These are phyloP conservation scores for Sugiyamaella castrensis DNA, from an alignment of 1,139 yeast genomes.

Conservation along the genomic window DNA sequence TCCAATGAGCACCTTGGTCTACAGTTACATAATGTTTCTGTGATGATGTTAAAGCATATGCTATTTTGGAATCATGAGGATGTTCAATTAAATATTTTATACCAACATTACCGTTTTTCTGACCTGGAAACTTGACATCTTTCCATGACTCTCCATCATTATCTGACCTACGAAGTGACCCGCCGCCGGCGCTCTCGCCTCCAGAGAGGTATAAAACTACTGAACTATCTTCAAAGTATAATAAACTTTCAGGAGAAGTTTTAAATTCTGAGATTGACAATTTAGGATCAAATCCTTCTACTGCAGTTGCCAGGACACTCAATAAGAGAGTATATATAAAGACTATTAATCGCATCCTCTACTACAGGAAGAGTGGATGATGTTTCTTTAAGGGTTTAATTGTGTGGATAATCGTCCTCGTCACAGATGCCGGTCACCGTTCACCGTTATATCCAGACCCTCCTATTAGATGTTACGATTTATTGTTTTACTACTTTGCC, in stretches of 20 bases:
- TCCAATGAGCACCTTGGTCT: constrained; percentile 62
- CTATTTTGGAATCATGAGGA: constrained; percentile 47
- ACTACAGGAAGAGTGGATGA: too few species aligned
- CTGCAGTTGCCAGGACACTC: too few species aligned
- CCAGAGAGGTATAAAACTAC: constrained; percentile 40
- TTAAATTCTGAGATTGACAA: constrained; percentile 12
- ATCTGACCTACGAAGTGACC: constrained; percentile 44
- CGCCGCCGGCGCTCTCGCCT: constrained; percentile 28
- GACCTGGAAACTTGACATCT: constrained; percentile 30
- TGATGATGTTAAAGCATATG: constrained; percentile 47
- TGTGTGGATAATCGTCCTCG: too few species aligned
- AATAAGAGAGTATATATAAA: too few species aligned
- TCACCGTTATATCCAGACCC: too few species aligned
- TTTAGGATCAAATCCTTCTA: constrained; percentile 17
- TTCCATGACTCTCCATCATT: constrained; percentile 62
- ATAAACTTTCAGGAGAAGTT: constrained; percentile 38
- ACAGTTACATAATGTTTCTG: constrained; percentile 49
- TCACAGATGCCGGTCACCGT: too few species aligned
- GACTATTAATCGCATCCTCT: too few species aligned
- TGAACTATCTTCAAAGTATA: constrained; percentile 26
- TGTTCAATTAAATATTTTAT: constrained; percentile 44
- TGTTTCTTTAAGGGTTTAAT: too few species aligned
- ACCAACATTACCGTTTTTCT: constrained; percentile 26
- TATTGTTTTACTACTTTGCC: too few species aligned
- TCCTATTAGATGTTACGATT: too few species aligned